Evolutionary conservation across 2,329 filamentous ascomycete genomes (phyloP).

Genomic region (Scopulariopsis brevicaulis): DNA sequence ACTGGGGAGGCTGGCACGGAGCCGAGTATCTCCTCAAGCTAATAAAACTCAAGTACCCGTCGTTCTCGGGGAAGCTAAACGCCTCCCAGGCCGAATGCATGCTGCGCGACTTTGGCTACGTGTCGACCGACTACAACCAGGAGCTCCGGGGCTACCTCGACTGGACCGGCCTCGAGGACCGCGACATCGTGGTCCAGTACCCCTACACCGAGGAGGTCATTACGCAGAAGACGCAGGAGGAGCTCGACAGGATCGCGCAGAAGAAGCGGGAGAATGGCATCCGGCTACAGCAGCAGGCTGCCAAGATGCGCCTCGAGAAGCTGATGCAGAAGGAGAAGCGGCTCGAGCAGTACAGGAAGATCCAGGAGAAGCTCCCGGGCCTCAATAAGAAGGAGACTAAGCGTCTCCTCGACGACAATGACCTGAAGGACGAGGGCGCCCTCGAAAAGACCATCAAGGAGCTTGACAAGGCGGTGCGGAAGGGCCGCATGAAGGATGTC

Average conservation of each 20-base stretch:
- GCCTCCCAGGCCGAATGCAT: constrained; percentile 79
- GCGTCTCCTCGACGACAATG: constrained; percentile 76
- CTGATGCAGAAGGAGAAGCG: constrained; percentile 93
- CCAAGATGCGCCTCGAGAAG: constrained; percentile 93
- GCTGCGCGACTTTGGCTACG: constrained; percentile 79
- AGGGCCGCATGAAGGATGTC: constrained; percentile 85
- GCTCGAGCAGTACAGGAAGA: constrained; percentile 80
- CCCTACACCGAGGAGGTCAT: constrained; percentile 88
- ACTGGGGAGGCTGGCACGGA: constrained; percentile 87
- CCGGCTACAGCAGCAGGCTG: constrained; percentile 86
- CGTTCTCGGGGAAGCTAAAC: constrained; percentile 77
- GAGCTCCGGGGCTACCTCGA: constrained; percentile 73
- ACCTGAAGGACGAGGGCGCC: constrained; percentile 81
- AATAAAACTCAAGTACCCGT: constrained; percentile 81
- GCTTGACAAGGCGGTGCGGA: constrained; percentile 79
- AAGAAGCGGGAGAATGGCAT: constrained; percentile 90
- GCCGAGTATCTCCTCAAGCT: constrained; percentile 89
- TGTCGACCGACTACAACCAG: constrained; percentile 71
- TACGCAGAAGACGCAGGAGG: constrained; percentile 86
- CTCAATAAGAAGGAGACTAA: constrained; percentile 87
- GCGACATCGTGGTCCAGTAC: constrained; percentile 82
- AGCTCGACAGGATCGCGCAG: constrained; percentile 81
- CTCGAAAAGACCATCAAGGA: constrained; percentile 80
- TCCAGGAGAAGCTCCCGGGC: constrained; percentile 61
- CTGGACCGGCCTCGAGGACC: constrained; percentile 83